Conservation (phyloP, 2,329 filamentous ascomycete species). For the Sclerotinia nivalis region DNA sequence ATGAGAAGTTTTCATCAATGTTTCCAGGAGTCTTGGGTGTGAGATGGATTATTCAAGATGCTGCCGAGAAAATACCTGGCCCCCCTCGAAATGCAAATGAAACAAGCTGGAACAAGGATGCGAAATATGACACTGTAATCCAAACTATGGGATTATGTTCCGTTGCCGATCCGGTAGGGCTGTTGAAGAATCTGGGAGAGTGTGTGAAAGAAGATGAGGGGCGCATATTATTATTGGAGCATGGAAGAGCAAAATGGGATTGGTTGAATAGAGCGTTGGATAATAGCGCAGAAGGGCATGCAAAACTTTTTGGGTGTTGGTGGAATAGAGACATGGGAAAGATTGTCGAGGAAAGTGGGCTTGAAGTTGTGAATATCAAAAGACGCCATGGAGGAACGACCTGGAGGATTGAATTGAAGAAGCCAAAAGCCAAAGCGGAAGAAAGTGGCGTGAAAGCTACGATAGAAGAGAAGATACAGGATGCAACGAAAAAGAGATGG, state of each 20-base stretch:
- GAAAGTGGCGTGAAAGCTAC: background rate
- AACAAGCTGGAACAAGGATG: conserved; percentile 29
- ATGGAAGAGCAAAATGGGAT: conserved; percentile 58
- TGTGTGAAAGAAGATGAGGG: conserved; percentile 56
- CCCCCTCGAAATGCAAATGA: conserved; percentile 34
- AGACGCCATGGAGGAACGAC: conserved; percentile 58
- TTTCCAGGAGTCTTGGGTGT: conserved; percentile 47
- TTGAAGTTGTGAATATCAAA: conserved; percentile 57
- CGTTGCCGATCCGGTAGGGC: conserved; percentile 55
- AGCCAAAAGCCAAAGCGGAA: conserved; percentile 27
- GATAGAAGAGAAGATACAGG: background rate
- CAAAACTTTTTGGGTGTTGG: conserved; percentile 64
- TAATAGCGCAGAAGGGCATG: conserved; percentile 55
- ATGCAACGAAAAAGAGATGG: background rate
- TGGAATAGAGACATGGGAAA: conserved; percentile 65
- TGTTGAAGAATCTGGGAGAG: conserved; percentile 56
- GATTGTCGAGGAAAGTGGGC: conserved; percentile 56
- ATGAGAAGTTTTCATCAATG: conserved; percentile 51
- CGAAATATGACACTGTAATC: conserved; percentile 60
- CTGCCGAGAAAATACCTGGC: conserved; percentile 34
- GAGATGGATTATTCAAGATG: conserved; percentile 43
- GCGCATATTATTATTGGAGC: conserved; percentile 62
- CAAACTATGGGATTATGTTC: conserved; percentile 67
- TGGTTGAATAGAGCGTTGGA: conserved; percentile 59
- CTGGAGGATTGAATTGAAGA: conserved; percentile 56